Evolutionary conservation across 1,139 yeast species (phyloP), one percentile per base, ranked within the genome.

Genomic region (Hansenula sp.): DNA sequence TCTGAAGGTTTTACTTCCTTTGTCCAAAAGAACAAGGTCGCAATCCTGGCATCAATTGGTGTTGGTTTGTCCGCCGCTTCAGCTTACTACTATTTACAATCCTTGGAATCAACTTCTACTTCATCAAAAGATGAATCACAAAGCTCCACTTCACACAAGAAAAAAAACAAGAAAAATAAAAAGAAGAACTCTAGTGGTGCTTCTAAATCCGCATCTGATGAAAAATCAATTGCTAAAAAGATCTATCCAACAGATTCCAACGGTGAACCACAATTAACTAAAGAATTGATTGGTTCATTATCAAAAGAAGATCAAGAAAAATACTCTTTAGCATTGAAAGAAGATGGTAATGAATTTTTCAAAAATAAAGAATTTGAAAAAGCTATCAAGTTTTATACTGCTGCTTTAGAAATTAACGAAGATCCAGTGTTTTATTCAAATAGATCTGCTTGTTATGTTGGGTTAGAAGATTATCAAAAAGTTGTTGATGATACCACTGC

Each of bases 361-460:
- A 85, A 84, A 65, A 67, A 70, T 47, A 84, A 87, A 68, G 71
- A 84, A 46, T 87, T 75, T 62, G 74, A 78, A 44, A 73, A 76
- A 33, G 98, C 98, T 36, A 79, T 90, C 58, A 79, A 77, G 41
- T 83, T 74, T 65, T 93, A 93, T 70, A 65, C 87, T 38, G 79
- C 78, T 48, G 98, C 99, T 13, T 73, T 94, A 57, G 65, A 74
- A 49, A 74, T 89, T 60, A 81, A 82, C 61, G 68, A 74, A 52
- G 97, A 93, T 65, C 91, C 97, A 15, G 86, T 91, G 36, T 93
- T 79, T 68, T 91, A 84, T 70, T 89, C 97, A 49, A 91, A 91
- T 72, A 79, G 96, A 68, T 90, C 97, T 24, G 99, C 99, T 17
- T 93, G 97, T 69, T 88, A 87, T 67, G 86, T 90, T 45, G 88